Evolutionary conservation across 2,329 filamentous ascomycete genomes (phyloP), one percentile per base, ranked within the genome.

Genomic region (Pseudofabraea citricarpa): DNA sequence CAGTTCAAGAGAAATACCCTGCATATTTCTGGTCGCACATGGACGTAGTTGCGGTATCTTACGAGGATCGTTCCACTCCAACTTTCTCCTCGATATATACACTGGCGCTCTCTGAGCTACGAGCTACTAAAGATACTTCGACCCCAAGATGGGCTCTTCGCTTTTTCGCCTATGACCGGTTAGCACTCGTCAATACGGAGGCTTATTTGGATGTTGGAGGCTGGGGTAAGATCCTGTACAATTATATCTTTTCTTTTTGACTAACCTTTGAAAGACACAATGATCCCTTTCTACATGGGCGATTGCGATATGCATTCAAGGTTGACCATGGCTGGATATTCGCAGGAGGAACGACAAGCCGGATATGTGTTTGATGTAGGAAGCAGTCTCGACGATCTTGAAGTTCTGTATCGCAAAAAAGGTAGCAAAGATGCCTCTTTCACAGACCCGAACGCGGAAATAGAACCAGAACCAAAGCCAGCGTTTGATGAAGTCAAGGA

Each of bases 91-190:
- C 54, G 3, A 6, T 58, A 9, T 58, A 58, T 31, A 36, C 22
- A 26, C 18, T 19, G 7, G 35, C 35, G 6, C 18, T 37, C 19
- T 1, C 50, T 24, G 22, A 15, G 38, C 23, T 45, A 43, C 42
- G 21, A 10, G 15, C 7, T 43, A 43, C 13, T 41, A 41, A n/a
- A 15, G 29, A 23, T 26, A 12, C 27, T 2, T 21, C 1, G 50
- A 35, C 12, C 6, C 9, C 27, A 29, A 44, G 37, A 40, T 81
- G 76, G 77, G 75, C 63, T 0, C 58, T 70, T 40, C 67, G 69
- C n/a, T 76, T 77, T 58, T 81, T 79, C 56, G 67, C 73, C 10
- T 81, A 79, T 60, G 77, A 81, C 55, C 72, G 74, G 49, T 64
- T 82, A 3, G 68, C 75, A 2, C 63, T 80, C 2, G 73, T 81